These are phyloP conservation scores for Stipa capillata DNA, from an alignment of 176 grass and related monocot genomes.

Conservation along the genomic window DNA sequence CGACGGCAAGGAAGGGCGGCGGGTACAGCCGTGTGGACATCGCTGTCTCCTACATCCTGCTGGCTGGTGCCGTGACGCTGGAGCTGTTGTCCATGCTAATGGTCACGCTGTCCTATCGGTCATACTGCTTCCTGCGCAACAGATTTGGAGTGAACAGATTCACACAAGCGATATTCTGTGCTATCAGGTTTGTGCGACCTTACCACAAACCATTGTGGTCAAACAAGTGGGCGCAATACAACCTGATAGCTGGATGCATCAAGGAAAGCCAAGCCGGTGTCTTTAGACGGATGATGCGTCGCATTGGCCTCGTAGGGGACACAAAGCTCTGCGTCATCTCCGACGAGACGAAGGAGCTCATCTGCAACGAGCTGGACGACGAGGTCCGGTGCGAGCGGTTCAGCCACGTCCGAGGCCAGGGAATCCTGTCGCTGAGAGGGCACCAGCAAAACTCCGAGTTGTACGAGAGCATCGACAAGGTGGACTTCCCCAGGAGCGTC, in stretches of 20 bases:
- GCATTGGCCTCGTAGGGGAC: neutral
- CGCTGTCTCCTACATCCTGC: constrained; percentile 29
- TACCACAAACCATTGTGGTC: constrained; percentile 29
- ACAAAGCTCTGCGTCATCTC: neutral
- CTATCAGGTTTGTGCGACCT: neutral
- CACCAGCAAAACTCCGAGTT: neutral
- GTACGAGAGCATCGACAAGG: constrained; percentile 6
- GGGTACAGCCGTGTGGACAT: constrained; percentile 15
- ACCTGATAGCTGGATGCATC: neutral
- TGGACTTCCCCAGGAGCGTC: constrained; percentile 34
- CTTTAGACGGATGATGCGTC: neutral
- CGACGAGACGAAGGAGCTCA: constrained; percentile 1
- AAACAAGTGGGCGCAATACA: constrained; percentile 31
- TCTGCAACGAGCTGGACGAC: constrained; percentile 26
- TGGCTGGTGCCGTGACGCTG: constrained; percentile 20
- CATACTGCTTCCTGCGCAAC: neutral
- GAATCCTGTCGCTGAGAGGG: neutral
- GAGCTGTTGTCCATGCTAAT: constrained; percentile 12
- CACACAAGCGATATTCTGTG: neutral
- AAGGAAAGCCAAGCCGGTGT: neutral
- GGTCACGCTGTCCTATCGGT: constrained; percentile 22
- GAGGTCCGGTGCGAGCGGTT: neutral
- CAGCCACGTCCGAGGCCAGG: neutral
- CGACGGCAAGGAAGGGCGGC: neutral
- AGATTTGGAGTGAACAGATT: neutral